Evolutionary conservation across 2,329 filamentous ascomycete species (phyloP).

Genomic region (Colletotrichum salicis): DNA sequence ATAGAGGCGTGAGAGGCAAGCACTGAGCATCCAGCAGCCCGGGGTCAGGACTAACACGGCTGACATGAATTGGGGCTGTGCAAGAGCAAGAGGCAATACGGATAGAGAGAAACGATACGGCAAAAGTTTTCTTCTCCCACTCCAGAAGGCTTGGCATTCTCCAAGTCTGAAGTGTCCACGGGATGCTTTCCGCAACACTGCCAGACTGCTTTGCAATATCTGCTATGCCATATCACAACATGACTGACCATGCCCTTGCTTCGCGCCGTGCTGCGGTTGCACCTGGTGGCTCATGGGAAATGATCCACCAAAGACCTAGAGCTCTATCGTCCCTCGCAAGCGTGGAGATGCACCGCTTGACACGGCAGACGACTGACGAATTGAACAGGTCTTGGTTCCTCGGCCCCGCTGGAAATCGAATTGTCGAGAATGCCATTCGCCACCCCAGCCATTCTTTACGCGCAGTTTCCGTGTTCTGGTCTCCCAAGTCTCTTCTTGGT

Average conservation of each 20-base stretch:
- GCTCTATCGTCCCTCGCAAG: neutral
- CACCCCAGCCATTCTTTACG: conserved; percentile 19
- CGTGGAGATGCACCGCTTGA: neutral
- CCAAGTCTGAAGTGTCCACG: neutral
- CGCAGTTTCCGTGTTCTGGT: neutral
- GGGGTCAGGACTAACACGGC: neutral
- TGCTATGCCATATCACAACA: neutral
- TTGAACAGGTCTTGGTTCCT: conserved; percentile 3
- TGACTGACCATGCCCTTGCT: no score
- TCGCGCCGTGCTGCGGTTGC: conserved; percentile 16
- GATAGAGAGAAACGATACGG: neutral
- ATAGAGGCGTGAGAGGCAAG: neutral
- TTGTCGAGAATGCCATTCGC: conserved; percentile 36
- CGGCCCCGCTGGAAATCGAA: conserved; percentile 31
- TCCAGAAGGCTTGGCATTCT: conserved; percentile 23
- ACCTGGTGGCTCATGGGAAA: conserved; percentile 15
- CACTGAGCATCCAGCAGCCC: conserved; percentile 6
- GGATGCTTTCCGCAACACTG: neutral
- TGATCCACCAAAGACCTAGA: conserved; percentile 24
- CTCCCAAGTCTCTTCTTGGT: neutral
- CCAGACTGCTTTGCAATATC: neutral
- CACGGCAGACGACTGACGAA: neutral
- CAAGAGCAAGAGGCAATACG: conserved; percentile 12
- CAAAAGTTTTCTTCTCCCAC: conserved; percentile 1
- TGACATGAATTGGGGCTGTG: conserved; percentile 30